Base-by-base conservation (phyloP, 805 yeast species). In the Clavispora vitiphila region DNA sequence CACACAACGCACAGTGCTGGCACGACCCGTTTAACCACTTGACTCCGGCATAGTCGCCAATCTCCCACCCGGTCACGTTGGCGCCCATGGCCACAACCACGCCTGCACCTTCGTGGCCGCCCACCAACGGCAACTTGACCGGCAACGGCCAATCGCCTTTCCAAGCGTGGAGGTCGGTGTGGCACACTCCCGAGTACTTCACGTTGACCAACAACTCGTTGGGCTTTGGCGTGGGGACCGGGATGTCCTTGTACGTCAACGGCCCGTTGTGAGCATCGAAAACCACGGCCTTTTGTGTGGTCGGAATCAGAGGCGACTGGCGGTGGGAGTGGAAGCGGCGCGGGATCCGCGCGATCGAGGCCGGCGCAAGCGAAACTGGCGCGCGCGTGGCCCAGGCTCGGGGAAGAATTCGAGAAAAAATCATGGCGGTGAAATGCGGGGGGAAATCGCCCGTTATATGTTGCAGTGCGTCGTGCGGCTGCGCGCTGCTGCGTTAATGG, bases 141-240 rank as follows among this genome's bases (percentile, higher is more conserved):
- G 44, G 40, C 31, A 44, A 25, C 25, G 41, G 40, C 44, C 43
- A 40, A 44, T 44, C 47, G 27, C 47, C 47, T 34, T 40, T 40
- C 47, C 47, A 44, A 25, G 47, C 47, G 41, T 44, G 43, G 40
- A 44, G 38, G 38, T 44, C 47, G 22, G 47, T 44, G 47, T 44
- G 47, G 36, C 47, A 44, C 21, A 44, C 47, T 21, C 47, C 47
- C 21, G 47, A 44, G 40, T 38, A 44, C 38, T 40, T 44, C 34
- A 44, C 44, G 38, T 44, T 37, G 38, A 44, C 24, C 42, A 44
- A 38, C 35, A 44, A 35, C 38, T 44, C 47, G 35, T 40, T 40
- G 26, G 47, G 35, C 24, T 25, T 30, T 7, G 47, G 47, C 37
- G 20, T 30, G 18, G 47, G 47, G 16, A 35, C 39, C 23, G 47